Evolutionary conservation across 495 filamentous ascomycete species (phyloP), one percentile per base, ranked within the genome.

Genomic region (Thozetella sp.): DNA sequence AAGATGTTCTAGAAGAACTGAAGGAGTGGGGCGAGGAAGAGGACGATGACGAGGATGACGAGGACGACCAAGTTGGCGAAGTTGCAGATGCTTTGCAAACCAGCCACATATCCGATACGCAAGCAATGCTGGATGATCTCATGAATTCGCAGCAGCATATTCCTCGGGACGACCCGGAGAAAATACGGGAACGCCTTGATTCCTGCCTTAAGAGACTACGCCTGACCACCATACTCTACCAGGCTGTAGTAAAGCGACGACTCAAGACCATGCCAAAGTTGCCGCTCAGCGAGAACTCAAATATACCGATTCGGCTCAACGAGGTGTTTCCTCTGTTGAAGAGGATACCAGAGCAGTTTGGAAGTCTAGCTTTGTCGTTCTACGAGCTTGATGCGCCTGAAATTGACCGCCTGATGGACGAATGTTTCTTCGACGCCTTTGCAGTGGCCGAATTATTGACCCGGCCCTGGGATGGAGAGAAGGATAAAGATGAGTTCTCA

Each of bases 21-120:
- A 90, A 91, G 60, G 90, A 92, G 64, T 97, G 93, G 89, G 86
- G 88, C 53, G 88, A 88, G n/a, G 86, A 88, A 61, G 81, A 80
- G 22, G 78, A 77, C 2, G 73, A 71, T 0, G 80, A 81, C 2
- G 76, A 80, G 1, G 78, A 82, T 11, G 77, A 77, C 0, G 73
- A 71, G 0, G 67, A 69, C 17, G 63, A 58, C 53, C 56, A 55
- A 2, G 62, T 70, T 23, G 51, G 63, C 17, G 24, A 63, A 30
- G 55, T 73, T 10, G 54, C 68, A n/a, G 46, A 63, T 13, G 56
- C 63, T 3, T 24, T 72, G 19, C 62, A 65, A 51, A 53, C 60
- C 13, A 55, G 51, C 1, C 55, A 60, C 26, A 57, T 67, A 11
- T 56, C 53, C 24, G 61, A 61, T 22, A 66, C 79, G 1, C 80